These are phyloP conservation scores for Crithidia sp. DNA, from an alignment of 208 protist genomes.

Conservation along the genomic window DNA sequence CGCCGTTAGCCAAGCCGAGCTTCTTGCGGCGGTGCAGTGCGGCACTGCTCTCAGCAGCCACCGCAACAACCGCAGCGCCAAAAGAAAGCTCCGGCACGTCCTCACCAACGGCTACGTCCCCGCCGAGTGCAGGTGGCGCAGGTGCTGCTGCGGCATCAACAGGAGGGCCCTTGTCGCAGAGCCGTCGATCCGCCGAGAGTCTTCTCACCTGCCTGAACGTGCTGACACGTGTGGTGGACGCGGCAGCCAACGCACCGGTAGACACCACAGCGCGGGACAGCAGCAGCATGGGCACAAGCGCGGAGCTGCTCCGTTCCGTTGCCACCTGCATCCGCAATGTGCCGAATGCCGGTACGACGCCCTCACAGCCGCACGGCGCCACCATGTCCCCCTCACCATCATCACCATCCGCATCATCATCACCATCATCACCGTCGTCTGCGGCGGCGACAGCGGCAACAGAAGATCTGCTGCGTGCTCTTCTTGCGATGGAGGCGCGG, in stretches of 20 bases:
- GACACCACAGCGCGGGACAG: not conserved
- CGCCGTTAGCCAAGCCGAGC: not conserved
- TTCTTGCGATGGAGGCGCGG: constrained; percentile 24
- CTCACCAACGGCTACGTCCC: not conserved
- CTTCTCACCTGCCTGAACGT: constrained; percentile 19
- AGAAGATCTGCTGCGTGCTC: constrained; percentile 16
- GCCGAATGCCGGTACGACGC: not conserved
- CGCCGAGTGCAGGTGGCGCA: not conserved
- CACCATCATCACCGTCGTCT: not conserved
- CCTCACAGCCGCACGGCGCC: not conserved
- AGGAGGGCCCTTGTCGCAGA: not conserved
- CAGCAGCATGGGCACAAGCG: not conserved
- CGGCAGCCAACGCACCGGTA: not conserved
- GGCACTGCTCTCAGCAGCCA: not conserved
- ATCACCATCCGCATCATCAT: not conserved
- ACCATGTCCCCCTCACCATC: not conserved
- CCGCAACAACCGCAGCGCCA: too few relatives aligned
- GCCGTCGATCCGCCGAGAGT: constrained; percentile 2
- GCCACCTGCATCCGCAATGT: constrained; percentile 33
- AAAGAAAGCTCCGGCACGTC: not conserved
- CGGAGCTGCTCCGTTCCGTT: constrained; percentile 24
- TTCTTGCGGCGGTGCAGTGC: constrained; percentile 23
- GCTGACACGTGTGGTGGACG: constrained; percentile 2
- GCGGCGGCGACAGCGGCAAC: not conserved
- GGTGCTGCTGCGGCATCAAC: too few relatives aligned